phyloP scores from a whole-genome alignment of 306 rosid genomes.

The Nissolia schottii region DNA sequence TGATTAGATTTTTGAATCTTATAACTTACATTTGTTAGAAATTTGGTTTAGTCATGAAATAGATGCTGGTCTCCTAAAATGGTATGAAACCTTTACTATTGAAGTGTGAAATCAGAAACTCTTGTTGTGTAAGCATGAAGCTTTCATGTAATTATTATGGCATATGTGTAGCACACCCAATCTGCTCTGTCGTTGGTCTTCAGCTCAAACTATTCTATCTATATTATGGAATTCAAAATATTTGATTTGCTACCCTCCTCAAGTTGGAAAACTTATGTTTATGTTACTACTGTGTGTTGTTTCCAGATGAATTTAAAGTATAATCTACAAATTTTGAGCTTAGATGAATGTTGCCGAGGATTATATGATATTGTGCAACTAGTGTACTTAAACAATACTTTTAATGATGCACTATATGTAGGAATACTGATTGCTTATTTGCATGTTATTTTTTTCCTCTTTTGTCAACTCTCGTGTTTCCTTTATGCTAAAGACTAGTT shows the following conservation, averaged over 20 bases:
- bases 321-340: background rate
- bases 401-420: background rate
- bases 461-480: background rate
- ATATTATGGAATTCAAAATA: background rate
- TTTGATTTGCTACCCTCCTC: background rate
- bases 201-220: background rate
- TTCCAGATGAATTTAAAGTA: background rate
- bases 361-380: background rate
- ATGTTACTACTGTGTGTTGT: background rate
- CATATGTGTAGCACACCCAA: too few species aligned
- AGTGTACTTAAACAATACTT: background rate
- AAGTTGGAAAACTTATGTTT: background rate
- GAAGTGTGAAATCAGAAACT: too few species aligned
- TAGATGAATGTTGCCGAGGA: background rate
- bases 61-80: too few species aligned
- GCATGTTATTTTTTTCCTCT: background rate
- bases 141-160: too few species aligned
- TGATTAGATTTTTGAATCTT: background rate
- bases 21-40: too few species aligned
- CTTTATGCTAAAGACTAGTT: constrained; percentile 10
- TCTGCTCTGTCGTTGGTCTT: too few species aligned
- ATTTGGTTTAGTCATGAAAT: too few species aligned
- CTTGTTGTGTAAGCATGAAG: too few species aligned
- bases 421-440: background rate
- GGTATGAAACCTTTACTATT: too few species aligned